Percentiles rank a stretch among this genome's conserved stretches.
Evolutionary conservation across 2,329 filamentous ascomycete species (phyloP).

Genomic region (Cladobotryum protrusum): DNA sequence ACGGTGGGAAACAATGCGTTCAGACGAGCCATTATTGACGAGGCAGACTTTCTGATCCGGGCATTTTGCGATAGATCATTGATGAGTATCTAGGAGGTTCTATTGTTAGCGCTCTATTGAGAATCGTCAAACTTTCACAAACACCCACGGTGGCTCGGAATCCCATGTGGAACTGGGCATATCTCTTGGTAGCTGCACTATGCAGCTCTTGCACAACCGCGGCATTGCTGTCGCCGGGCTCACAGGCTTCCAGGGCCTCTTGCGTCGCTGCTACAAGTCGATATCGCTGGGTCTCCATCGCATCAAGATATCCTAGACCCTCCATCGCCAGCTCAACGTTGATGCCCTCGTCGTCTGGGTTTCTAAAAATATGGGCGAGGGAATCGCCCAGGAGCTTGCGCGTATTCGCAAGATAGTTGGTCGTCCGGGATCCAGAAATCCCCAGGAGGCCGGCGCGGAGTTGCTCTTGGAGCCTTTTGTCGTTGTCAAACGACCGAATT

Average conservation of each 20-base stretch:
- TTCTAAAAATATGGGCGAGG: conserved; percentile 22
- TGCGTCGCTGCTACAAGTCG: conserved; percentile 21
- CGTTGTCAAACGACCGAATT: conserved; percentile 27
- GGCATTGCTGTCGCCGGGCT: conserved; percentile 10
- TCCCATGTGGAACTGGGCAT: conserved; percentile 25
- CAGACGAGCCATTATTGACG: conserved; percentile 27
- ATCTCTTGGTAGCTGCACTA: conserved; percentile 22
- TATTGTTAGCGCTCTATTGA: neutral
- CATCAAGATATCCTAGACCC: conserved; percentile 27
- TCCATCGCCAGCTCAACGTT: conserved; percentile 20
- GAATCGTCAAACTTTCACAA: neutral
- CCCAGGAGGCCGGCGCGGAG: conserved; percentile 17
- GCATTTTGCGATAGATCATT: conserved; percentile 15
- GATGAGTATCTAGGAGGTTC: conserved; percentile 21
- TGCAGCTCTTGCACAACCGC: conserved; percentile 26
- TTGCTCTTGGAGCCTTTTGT: conserved; percentile 14
- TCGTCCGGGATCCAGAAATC: conserved; percentile 12
- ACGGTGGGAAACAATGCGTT: conserved; percentile 31
- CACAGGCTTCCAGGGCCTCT: conserved; percentile 10
- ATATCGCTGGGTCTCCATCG: conserved; percentile 27
- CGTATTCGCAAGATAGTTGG: conserved; percentile 21
- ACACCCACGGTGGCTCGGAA: conserved; percentile 27
- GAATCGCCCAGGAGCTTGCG: conserved; percentile 22
- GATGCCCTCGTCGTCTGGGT: conserved; percentile 22
- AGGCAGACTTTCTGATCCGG: conserved; percentile 10